phyloP scores from a whole-genome alignment of 176 grass and related monocot genomes.

The Hordeum vulgare region DNA sequence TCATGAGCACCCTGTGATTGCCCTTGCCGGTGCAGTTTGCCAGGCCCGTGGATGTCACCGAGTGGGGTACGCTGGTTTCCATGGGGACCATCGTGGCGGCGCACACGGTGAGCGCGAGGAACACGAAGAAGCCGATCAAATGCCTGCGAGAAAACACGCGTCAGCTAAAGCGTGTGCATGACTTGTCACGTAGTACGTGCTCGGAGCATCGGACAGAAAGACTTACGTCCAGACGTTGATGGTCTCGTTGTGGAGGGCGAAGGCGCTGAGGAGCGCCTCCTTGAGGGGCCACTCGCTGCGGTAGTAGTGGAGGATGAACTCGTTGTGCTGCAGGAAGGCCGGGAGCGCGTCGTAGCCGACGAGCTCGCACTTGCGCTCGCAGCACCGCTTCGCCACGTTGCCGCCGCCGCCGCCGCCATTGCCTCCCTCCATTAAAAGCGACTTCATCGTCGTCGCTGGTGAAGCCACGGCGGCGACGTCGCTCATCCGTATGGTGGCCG shows the following conservation, averaged over 20 bases:
- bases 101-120: conserved; percentile 54
- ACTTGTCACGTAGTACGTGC: not conserved
- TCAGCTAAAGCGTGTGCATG: not conserved
- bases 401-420: not conserved
- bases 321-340: conserved; percentile 69
- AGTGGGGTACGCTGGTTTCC: not conserved
- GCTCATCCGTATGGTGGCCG: conserved; percentile 12
- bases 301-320: conserved; percentile 69
- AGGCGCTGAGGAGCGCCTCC: conserved; percentile 55
- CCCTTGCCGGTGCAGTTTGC: conserved; percentile 6
- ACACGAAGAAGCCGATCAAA: conserved; percentile 73
- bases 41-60: not conserved
- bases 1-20: not conserved
- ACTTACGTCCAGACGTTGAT: conserved; percentile 78
- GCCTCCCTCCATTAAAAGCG: not conserved
- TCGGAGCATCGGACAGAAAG: not conserved
- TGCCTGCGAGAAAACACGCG: conserved; percentile 32
- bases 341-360: conserved; percentile 57
- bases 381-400: not conserved
- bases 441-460: not conserved
- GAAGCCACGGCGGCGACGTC: not conserved
- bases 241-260: conserved; percentile 75
- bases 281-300: conserved; percentile 74
- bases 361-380: conserved; percentile 31
- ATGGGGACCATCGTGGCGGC: conserved; percentile 41